Conservation (phyloP, 208 protist species). For the Crithidia thermophila region DNA sequence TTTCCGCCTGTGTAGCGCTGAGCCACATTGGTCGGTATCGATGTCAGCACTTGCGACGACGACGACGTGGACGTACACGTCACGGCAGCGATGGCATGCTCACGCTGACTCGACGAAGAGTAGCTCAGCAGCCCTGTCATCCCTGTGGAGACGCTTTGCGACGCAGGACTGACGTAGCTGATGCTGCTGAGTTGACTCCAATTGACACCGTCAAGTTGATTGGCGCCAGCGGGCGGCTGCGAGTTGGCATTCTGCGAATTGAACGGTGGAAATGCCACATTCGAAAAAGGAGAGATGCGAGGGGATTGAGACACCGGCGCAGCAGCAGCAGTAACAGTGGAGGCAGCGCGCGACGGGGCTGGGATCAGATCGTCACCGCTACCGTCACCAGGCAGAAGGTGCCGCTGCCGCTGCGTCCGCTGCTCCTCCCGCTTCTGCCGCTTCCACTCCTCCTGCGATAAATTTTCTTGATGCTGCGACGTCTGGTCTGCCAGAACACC, state of each 20-base stretch:
- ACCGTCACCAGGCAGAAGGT: slow-evolving; percentile 6
- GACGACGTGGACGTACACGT: not conserved
- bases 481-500: no score
- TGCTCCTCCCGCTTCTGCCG: slow-evolving; percentile 24
- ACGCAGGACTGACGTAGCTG: slow-evolving; percentile 24
- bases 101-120: slow-evolving; percentile 6
- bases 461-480: no score
- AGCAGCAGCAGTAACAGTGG: no score
- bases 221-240: no score
- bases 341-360: slow-evolving; percentile 3
- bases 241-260: no score
- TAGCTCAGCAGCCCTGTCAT: not conserved
- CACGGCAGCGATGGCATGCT: not conserved
- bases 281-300: no score
- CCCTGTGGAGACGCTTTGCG: slow-evolving; percentile 22
- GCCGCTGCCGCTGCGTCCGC: slow-evolving; percentile 2
- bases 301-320: no score
- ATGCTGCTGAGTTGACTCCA: slow-evolving; percentile 38
- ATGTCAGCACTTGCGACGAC: slow-evolving; percentile 17
- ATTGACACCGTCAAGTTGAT: not conserved
- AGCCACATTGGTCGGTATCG: slow-evolving; percentile 20
- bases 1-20: slow-evolving; percentile 8
- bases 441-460: slow-evolving; percentile 10
- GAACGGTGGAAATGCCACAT: no score
- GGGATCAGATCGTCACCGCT: slow-evolving; percentile 27